These are phyloP conservation scores for Escovopsis weberi DNA, from an alignment of 2,329 filamentous ascomycete genomes.

Conservation along the genomic window DNA sequence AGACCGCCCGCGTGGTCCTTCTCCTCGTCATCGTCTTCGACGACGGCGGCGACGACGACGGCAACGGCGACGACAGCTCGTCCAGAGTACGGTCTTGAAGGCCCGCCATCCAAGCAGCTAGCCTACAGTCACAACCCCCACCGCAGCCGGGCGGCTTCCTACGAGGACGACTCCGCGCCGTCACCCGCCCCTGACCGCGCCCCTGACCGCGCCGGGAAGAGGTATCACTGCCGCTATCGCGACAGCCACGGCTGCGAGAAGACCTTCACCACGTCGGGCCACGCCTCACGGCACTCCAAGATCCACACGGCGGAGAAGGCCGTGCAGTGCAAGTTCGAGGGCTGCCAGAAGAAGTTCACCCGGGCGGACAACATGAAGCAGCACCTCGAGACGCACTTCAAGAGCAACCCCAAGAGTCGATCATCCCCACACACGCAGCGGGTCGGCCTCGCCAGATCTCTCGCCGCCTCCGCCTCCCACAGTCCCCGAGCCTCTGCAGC, in stretches of 20 bases:
- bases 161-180: conserved; percentile 34
- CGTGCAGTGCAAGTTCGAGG: conserved; percentile 50
- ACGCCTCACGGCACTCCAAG: conserved; percentile 73
- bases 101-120: conserved; percentile 24
- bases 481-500: too few species aligned
- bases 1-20: too few species aligned
- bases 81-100: conserved; percentile 19
- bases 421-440: conserved; percentile 22
- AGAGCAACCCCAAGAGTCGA: conserved; percentile 35
- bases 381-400: conserved; percentile 63
- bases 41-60: too few species aligned
- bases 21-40: too few species aligned
- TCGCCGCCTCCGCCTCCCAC: too few species aligned
- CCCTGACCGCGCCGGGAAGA: conserved; percentile 41
- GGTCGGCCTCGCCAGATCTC: too few species aligned
- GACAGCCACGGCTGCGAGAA: conserved; percentile 60
- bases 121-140: conserved; percentile 27
- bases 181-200: conserved; percentile 28
- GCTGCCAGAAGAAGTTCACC: conserved; percentile 68
- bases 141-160: conserved; percentile 32
- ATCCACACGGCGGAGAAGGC: conserved; percentile 74
- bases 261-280: conserved; percentile 72
- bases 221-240: conserved; percentile 60
- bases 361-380: conserved; percentile 82
- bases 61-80: conserved; percentile 2